These are phyloP conservation scores for Onygena corvina DNA, from an alignment of 2,329 filamentous ascomycete genomes.

Conservation along the genomic window DNA sequence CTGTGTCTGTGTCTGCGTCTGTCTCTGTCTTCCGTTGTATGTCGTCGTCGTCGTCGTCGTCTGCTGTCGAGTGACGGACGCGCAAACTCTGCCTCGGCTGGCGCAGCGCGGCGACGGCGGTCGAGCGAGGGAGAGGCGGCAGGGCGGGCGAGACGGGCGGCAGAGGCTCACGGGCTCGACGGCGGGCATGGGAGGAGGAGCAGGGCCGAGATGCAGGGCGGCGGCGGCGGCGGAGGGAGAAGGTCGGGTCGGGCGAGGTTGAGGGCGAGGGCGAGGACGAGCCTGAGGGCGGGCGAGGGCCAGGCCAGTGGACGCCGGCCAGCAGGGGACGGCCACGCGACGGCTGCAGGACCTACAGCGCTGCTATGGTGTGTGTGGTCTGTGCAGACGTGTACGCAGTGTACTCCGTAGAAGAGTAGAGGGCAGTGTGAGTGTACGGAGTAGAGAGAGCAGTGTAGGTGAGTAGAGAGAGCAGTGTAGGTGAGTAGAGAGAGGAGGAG, in stretches of 20 bases:
- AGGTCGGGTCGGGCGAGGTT: not conserved
- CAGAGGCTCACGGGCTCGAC: too few species aligned
- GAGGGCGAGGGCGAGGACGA: not conserved
- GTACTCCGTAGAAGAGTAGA: not conserved
- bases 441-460: not conserved
- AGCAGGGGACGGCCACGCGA: slow-evolving; percentile 5
- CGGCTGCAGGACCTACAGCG: not conserved
- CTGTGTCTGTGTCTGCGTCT: slow-evolving; percentile 21
- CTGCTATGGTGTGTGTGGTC: too few species aligned
- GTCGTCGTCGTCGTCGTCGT: too few species aligned
- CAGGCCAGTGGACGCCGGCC: not conserved
- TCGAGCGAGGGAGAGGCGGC: too few species aligned
- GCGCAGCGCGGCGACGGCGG: slow-evolving; percentile 6
- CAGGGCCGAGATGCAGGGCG: not conserved
- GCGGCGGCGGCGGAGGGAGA: not conserved
- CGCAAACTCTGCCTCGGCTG: slow-evolving; percentile 5
- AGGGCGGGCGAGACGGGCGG: not conserved
- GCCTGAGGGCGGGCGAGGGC: not conserved
- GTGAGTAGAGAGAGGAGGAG: not conserved
- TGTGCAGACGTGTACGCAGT: too few species aligned
- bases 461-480: not conserved
- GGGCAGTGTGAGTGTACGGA: not conserved
- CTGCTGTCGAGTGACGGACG: not conserved
- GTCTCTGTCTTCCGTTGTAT: not conserved
- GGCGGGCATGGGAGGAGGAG: not conserved